Evolutionary conservation across 305 asterid species (phyloP), one percentile per base, ranked within the genome.

Genomic region (Euphrasia arctica): DNA sequence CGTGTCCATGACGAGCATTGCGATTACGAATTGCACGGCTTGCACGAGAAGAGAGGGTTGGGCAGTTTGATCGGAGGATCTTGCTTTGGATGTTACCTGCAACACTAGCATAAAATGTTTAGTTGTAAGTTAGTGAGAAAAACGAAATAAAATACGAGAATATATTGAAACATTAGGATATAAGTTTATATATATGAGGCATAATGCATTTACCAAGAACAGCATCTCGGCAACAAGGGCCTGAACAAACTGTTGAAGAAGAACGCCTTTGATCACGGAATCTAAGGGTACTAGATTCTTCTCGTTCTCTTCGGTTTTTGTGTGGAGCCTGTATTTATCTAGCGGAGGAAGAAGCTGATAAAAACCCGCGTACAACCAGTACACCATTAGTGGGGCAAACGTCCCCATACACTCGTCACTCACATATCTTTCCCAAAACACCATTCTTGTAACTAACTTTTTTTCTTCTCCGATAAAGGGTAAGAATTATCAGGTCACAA

Each of bases 1-100:
- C 4, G 96, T 85, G 60, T 91, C 98, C 96, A 91, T 84, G 43
- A 88, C 91, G 70, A 88, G 67, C 95, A 91, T 91, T 11, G 96
- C 98, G 1, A 80, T 74, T 57, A 77, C 58, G 48, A 88, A 83
- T 71, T 91, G 94, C 73, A 79, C 45, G 66, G 57, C 74, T 74
- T 72, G 93, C 64, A 91, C 51, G 3, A 78, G 69, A 28, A 91
- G 69, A 25, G 94, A 72, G 39, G 90, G 97, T 72, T 83, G 87
- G 50, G 77, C 78, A 18, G 75, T 66, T 48, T 36, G 28, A 29
- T 54, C 78, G 1, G 85, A 70, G 64, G 83, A 72, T 64, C 70
- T 80, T 50, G 72, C 54, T 36, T 65, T 81, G 18, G 90, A 80
- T n/a, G 95, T 90, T 71, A 85, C 72, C 97, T 90, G 87, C 88